These are phyloP conservation scores for Flaveria linearis DNA, from an alignment of 129 eudicot genomes.

Conservation along the genomic window DNA sequence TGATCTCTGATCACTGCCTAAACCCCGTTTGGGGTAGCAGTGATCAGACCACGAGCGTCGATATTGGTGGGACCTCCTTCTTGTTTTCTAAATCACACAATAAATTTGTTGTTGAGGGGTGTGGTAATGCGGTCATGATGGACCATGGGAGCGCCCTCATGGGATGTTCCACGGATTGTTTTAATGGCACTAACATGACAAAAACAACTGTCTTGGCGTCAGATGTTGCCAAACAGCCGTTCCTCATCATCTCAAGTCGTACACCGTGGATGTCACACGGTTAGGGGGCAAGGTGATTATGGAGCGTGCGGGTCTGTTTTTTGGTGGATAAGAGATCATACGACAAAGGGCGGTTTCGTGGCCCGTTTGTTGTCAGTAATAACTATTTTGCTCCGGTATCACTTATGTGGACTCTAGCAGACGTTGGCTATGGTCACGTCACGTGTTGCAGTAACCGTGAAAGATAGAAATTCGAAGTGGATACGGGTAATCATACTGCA, in stretches of 20 bases:
- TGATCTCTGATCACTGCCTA: background rate
- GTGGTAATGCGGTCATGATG: slow-evolving; percentile 4
- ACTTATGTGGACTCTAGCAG: background rate
- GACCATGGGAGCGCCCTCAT: background rate
- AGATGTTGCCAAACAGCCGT: background rate
- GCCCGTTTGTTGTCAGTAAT: no score
- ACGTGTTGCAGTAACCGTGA: background rate
- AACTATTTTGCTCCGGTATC: background rate
- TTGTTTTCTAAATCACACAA: slow-evolving; percentile 10
- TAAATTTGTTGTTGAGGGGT: background rate
- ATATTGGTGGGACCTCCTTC: background rate
- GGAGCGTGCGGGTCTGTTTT: background rate
- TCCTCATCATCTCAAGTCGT: background rate
- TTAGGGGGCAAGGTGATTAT: background rate
- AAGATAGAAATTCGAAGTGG: background rate
- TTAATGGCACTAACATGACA: background rate
- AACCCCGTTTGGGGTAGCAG: no score
- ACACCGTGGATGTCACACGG: background rate
- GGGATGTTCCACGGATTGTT: background rate
- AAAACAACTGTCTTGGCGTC: background rate
- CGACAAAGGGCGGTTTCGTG: background rate
- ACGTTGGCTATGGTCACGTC: background rate
- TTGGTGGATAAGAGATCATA: background rate
- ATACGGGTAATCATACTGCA: background rate
- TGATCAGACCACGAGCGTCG: background rate